A percentile compares a stretch with the other conserved stretches of the same genome.
Evolutionary conservation across 805 yeast species (phyloP).

Genomic region (Wickerhamomyces canadensis): DNA sequence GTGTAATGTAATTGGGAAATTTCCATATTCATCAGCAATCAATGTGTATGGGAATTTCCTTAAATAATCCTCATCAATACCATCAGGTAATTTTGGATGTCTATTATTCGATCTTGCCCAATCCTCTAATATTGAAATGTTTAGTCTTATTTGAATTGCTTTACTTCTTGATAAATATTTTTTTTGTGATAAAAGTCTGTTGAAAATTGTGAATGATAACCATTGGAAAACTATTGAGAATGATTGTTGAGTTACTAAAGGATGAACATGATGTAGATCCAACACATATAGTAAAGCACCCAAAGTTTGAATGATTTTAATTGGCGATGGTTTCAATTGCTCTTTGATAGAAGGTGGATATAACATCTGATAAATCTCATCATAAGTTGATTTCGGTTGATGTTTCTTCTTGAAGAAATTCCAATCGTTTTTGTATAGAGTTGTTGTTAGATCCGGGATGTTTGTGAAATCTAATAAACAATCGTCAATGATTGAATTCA

Average conservation of each 20-base stretch:
- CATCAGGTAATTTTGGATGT: slow-evolving; percentile 26
- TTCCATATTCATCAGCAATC: slow-evolving; percentile 21
- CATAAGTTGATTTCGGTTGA: slow-evolving; percentile 46
- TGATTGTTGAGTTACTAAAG: slow-evolving; percentile 71
- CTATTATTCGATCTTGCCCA: slow-evolving; percentile 61
- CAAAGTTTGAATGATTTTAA: slow-evolving; percentile 75
- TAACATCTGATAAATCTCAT: slow-evolving; percentile 67
- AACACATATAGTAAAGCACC: slow-evolving; percentile 86
- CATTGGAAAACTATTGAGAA: slow-evolving; percentile 74
- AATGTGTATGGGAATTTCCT: slow-evolving; percentile 33
- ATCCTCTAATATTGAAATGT: slow-evolving; percentile 82
- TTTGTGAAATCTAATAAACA: slow-evolving; percentile 72
- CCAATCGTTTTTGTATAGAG: slow-evolving; percentile 73
- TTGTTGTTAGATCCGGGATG: slow-evolving; percentile 75
- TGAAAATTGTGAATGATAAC: slow-evolving; percentile 68
- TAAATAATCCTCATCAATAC: slow-evolving; percentile 31
- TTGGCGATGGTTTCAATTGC: slow-evolving; percentile 84
- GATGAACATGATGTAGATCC: slow-evolving; percentile 75
- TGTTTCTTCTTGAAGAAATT: slow-evolving; percentile 43
- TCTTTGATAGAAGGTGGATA: slow-evolving; percentile 82
- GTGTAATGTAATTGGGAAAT: slow-evolving; percentile 1
- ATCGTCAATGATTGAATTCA: slow-evolving; percentile 52
- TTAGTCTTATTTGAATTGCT: slow-evolving; percentile 87
- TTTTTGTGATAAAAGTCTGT: slow-evolving; percentile 59
- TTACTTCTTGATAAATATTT: slow-evolving; percentile 72